Evolutionary conservation across 176 grass and related monocot genomes (phyloP).

Genomic region (Coix lacrymajobi): DNA sequence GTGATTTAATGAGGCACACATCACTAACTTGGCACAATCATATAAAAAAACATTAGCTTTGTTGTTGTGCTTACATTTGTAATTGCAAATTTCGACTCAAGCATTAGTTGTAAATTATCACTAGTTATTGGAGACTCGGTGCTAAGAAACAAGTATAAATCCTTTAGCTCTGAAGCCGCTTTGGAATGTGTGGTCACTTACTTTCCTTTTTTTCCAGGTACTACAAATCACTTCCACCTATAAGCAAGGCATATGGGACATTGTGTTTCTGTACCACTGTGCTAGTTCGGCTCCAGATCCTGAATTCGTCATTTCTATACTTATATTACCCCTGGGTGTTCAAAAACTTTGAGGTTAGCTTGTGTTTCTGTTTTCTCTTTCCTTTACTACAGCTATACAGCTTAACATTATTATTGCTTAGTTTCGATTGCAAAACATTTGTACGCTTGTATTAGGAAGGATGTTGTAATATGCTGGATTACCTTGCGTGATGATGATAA

Average conservation of each 20-base stretch:
- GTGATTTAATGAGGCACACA: not conserved
- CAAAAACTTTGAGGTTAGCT: constrained; percentile 59
- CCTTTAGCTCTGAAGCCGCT: too few species aligned
- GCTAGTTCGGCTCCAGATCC: constrained; percentile 37
- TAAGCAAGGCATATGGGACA: constrained; percentile 87
- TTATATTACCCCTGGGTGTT: constrained; percentile 47
- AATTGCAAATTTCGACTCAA: too few species aligned
- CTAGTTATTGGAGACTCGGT: too few species aligned
- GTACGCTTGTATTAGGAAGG: not conserved
- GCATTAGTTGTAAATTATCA: too few species aligned
- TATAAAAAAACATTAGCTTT: too few species aligned
- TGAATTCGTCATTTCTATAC: not conserved
- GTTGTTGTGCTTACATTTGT: too few species aligned
- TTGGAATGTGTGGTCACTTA: not conserved
- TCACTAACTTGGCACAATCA: not conserved
- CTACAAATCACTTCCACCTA: constrained; percentile 93
- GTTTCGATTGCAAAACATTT: constrained; percentile 4
- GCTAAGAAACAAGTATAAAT: too few species aligned
- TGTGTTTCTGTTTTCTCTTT: not conserved
- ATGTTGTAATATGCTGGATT: not conserved
- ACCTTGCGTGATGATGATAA: not conserved
- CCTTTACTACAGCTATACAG: not conserved
- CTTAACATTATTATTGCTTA: not conserved
- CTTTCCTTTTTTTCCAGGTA: constrained; percentile 51
- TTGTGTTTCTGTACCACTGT: constrained; percentile 63